Evolutionary conservation across 306 rosid species (phyloP).

Genomic region (Prunus padus): DNA sequence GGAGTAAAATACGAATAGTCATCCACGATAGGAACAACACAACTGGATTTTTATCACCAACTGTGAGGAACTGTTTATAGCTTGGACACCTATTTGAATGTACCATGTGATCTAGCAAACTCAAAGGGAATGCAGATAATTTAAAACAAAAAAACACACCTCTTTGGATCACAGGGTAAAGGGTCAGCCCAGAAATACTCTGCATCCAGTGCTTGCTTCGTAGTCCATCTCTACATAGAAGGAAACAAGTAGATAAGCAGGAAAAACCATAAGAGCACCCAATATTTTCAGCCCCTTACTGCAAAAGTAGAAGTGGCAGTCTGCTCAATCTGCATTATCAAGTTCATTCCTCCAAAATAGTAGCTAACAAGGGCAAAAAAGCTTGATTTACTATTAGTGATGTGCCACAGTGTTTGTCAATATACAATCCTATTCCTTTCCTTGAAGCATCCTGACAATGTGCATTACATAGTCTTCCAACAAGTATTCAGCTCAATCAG

Average conservation of each 20-base stretch:
- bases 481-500: not conserved
- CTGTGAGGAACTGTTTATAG: not conserved
- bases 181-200: constrained; percentile 80
- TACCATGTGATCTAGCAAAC: not conserved
- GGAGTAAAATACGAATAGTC: not conserved
- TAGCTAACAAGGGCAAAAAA: not conserved
- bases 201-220: constrained; percentile 67
- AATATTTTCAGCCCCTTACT: not conserved
- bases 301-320: constrained; percentile 3
- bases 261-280: constrained; percentile 11
- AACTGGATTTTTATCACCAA: constrained; percentile 2
- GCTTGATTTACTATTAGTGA: not conserved
- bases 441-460: not conserved
- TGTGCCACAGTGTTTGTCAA: not conserved
- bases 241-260: constrained; percentile 19
- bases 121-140: not conserved
- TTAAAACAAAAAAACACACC: constrained; percentile 29
- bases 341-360: not conserved
- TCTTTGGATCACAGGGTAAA: constrained; percentile 66
- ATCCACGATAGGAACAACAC: not conserved
- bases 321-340: constrained; percentile 2
- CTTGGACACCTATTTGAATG: not conserved
- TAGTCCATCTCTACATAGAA: constrained; percentile 53
- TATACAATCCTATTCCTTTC: not conserved
- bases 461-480: not conserved